Evolutionary conservation across 139 green algal genomes (phyloP).

Genomic region (Closterium sp.): DNA sequence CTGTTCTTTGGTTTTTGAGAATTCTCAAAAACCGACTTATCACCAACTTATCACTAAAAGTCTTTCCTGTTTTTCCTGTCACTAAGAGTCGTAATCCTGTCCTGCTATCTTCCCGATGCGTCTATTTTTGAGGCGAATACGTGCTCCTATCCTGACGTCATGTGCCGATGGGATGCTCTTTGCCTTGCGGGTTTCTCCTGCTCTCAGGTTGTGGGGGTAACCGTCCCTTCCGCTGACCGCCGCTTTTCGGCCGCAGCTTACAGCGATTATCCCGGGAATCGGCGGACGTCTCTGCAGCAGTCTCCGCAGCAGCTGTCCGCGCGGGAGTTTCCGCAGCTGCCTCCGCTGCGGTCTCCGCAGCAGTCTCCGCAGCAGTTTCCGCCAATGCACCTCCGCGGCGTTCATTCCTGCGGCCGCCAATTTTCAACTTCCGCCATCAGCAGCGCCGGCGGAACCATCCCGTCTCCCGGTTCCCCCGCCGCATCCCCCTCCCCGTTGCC

Average conservation of each 20-base stretch:
- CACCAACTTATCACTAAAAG: no score
- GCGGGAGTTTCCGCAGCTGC: background rate
- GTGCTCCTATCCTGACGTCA: no score
- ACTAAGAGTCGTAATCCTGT: no score
- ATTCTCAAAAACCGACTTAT: no score
- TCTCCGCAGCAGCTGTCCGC: background rate
- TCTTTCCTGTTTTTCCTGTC: no score
- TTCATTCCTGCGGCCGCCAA: background rate
- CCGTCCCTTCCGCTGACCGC: background rate
- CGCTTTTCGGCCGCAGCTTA: background rate
- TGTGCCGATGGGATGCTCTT: no score
- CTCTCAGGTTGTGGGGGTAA: background rate
- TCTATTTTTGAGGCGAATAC: no score
- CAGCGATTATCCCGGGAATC: background rate
- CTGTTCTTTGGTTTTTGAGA: no score
- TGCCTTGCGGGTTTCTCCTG: background rate
- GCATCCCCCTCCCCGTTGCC: background rate
- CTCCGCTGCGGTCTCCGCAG: no score
- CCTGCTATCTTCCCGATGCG: no score
- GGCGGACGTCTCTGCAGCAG: no score
- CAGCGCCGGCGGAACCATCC: background rate
- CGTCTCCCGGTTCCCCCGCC: background rate
- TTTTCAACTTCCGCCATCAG: background rate
- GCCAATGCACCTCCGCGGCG: background rate
- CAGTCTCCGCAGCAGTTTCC: background rate